Evolutionary conservation across 2,329 filamentous ascomycete genomes (phyloP), one percentile per base, ranked within the genome.

Genomic region (Dendrostoma leiphaemia): DNA sequence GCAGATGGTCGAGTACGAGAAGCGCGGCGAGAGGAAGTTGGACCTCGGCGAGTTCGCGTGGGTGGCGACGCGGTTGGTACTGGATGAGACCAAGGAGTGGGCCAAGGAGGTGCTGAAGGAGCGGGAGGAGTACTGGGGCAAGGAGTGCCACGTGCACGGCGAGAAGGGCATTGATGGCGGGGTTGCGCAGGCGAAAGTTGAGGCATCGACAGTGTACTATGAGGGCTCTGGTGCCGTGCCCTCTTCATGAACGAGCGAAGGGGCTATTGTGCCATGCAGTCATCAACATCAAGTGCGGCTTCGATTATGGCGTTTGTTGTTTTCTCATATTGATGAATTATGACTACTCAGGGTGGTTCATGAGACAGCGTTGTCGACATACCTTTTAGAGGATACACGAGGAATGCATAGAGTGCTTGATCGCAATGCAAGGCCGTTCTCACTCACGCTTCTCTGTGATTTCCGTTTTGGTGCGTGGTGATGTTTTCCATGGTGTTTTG

Each of bases 1-100:
- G 66, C 94, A 99, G 76, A 97, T 97, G 89, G 77, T 96, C 28
- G 94, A 99, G 71, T 99, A 99, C 67, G 94, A 99, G 81, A 86
- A 88, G 64, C 74, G 79, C 12, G 78, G 83, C 47, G 73, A 85
- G 52, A 83, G 83, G 26, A 72, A 75, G 59, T 70, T 91, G 35
- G 91, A 97, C 69, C 74, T 99, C 48, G 84, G 88, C 49, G 94
- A 99, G 74, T 97, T 99, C 63, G 82, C 84, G 1, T 87, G 88
- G 66, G 94, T 97, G 2, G 83, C 89, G 8, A 79, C 75, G 44
- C 84, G 82, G 63, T 87, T 97, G 61, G 78, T 80, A 51, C 77
- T 95, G 60, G 82, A 84, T 0, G 93, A 96, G 74, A 88, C 91
- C 61, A 84, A 86, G 73, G 81, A 75, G 12, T 97, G 93, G 93